A percentile compares a stretch with the other conserved stretches of the same genome.
Conservation (phyloP, 805 yeast species). For the Yarrowia phangngaensis region DNA sequence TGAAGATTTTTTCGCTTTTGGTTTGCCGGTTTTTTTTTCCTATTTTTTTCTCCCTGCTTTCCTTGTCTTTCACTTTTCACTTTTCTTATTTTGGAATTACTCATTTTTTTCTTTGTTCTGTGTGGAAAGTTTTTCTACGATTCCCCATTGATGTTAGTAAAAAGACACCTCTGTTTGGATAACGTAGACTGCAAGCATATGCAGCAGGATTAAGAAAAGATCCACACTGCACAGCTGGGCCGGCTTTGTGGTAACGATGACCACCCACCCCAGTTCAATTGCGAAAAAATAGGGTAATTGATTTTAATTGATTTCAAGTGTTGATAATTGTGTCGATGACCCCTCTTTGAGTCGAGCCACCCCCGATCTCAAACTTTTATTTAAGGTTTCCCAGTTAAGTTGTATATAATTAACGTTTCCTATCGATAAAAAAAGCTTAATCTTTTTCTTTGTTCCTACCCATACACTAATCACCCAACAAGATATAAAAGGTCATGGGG, state of each 20-base stretch:
- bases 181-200: constrained; percentile 26
- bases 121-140: constrained; percentile 8
- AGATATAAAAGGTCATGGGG: constrained; percentile 26
- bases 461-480: constrained; percentile 9
- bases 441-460: constrained; percentile 12
- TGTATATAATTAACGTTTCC: constrained; percentile 4
- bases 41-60: neutral
- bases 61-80: constrained; percentile 7
- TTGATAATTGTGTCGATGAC: neutral
- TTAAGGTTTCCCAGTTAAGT: constrained; percentile 6
- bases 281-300: too few relatives aligned
- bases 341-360: too few relatives aligned
- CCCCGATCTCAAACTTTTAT: too few relatives aligned
- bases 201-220: constrained; percentile 17
- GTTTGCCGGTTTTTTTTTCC: neutral
- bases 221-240: neutral
- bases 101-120: constrained; percentile 16
- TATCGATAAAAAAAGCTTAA: constrained; percentile 14
- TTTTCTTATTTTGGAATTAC: too few relatives aligned
- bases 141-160: constrained; percentile 1
- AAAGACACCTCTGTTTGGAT: constrained; percentile 18
- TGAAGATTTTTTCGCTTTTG: neutral
- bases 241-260: too few relatives aligned
- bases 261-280: too few relatives aligned
- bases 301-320: neutral